These are phyloP conservation scores for Sordariomycetes sp. DNA, from an alignment of 2,329 filamentous ascomycete genomes.

Conservation along the genomic window DNA sequence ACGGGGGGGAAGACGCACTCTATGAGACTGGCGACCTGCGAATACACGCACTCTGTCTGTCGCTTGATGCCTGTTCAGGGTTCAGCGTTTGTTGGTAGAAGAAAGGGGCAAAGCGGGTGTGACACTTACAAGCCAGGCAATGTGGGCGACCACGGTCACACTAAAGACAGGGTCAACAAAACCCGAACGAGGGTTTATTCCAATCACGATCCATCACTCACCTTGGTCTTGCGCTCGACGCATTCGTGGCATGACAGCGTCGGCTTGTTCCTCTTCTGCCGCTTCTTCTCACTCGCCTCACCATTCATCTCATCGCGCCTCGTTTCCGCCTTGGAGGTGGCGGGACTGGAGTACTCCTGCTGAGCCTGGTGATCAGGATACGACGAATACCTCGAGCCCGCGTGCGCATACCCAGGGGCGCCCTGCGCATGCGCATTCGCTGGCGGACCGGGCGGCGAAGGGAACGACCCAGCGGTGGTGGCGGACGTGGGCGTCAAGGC, in stretches of 20 bases:
- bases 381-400: too few relatives aligned
- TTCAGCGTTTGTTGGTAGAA: constrained; percentile 8
- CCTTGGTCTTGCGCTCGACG: constrained; percentile 76
- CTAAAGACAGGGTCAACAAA: constrained; percentile 28
- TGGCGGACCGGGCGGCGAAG: background rate
- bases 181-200: too few relatives aligned
- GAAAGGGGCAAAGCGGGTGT: background rate
- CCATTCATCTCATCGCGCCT: too few relatives aligned
- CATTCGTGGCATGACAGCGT: constrained; percentile 73
- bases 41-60: constrained; percentile 68
- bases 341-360: too few relatives aligned
- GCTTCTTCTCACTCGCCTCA: constrained; percentile 49
- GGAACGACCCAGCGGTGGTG: constrained; percentile 8
- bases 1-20: constrained; percentile 47
- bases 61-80: constrained; percentile 58
- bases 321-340: too few relatives aligned
- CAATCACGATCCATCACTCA: constrained; percentile 31
- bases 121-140: constrained; percentile 51
- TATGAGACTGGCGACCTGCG: constrained; percentile 65
- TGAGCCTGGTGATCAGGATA: background rate
- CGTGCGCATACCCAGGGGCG: too few relatives aligned
- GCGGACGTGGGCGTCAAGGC: constrained; percentile 16
- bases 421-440: constrained; percentile 5
- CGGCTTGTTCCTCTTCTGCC: constrained; percentile 78
- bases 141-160: constrained; percentile 67